Evolutionary conservation across 2,329 filamentous ascomycete species (phyloP).

Genomic region (Tolypocladium album): DNA sequence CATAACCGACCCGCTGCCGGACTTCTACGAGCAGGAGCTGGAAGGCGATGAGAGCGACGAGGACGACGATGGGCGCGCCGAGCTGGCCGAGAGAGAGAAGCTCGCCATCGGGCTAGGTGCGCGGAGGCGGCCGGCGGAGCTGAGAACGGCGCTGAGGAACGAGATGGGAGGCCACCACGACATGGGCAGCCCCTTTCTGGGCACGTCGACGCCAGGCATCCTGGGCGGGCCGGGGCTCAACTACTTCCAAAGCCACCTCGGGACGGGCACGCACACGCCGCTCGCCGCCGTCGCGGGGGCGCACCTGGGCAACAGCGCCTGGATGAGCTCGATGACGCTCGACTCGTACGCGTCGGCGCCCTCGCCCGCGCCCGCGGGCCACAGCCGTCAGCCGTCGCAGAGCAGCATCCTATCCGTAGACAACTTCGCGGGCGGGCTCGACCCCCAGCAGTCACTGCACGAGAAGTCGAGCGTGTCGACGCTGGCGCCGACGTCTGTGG

Average conservation of each 20-base stretch:
- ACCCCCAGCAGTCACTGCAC: conserved; percentile 31
- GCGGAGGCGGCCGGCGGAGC: conserved; percentile 8
- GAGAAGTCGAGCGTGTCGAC: conserved; percentile 56
- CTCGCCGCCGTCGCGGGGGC: conserved; percentile 70
- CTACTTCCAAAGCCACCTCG: conserved; percentile 73
- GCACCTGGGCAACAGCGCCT: conserved; percentile 24
- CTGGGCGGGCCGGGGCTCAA: conserved; percentile 67
- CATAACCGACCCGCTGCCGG: conserved; percentile 86
- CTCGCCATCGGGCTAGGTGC: not conserved
- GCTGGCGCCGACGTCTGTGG: conserved; percentile 42
- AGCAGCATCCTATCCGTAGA: conserved; percentile 35
- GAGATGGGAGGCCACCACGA: conserved; percentile 25
- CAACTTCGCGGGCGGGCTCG: conserved; percentile 21
- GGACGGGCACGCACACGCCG: conserved; percentile 68
- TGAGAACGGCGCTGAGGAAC: conserved; percentile 21
- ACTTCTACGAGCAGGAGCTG: conserved; percentile 84
- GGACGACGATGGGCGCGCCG: conserved; percentile 23
- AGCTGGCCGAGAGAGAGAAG: conserved; percentile 12
- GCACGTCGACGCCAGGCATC: conserved; percentile 49
- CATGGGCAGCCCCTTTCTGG: conserved; percentile 45
- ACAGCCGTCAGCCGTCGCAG: conserved; percentile 33
- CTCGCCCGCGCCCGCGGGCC: conserved; percentile 12
- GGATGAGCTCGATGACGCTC: conserved; percentile 15
- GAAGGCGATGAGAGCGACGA: conserved; percentile 38
- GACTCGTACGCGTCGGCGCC: conserved; percentile 7